phyloP scores from a whole-genome alignment of 2,329 filamentous ascomycete species.

The Fusarium gaditjirri region DNA sequence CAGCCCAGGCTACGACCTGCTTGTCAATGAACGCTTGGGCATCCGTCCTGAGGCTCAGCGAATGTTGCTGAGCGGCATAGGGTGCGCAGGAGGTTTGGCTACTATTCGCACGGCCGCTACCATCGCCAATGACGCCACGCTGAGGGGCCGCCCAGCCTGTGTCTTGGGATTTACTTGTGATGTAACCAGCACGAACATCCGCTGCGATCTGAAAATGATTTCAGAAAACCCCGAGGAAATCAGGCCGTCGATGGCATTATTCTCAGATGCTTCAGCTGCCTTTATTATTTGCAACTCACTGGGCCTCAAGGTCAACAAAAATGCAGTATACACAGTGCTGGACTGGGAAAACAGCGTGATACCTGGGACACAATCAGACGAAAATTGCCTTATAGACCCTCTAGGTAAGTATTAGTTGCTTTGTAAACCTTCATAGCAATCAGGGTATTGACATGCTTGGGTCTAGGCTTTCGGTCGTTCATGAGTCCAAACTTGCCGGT shows the following conservation, averaged over 20 bases:
- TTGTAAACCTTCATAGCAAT: background rate
- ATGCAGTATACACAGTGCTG: background rate
- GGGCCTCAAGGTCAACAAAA: background rate
- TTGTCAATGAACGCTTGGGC: constrained; percentile 3
- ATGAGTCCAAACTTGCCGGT: constrained; percentile 7
- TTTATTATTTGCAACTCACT: constrained; percentile 3
- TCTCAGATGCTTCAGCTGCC: constrained; percentile 2
- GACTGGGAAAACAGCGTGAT: constrained; percentile 6
- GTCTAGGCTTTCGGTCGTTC: constrained; percentile 5
- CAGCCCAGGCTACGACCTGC: background rate
- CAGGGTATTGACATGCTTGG: background rate
- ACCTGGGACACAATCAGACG: background rate
- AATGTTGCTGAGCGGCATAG: constrained; percentile 5
- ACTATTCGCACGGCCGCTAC: constrained; percentile 3
- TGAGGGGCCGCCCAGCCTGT: constrained; percentile 3
- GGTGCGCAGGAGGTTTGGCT: constrained; percentile 4
- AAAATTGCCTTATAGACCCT: background rate
- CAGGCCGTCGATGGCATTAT: constrained; percentile 4
- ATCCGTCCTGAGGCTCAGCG: constrained; percentile 5
- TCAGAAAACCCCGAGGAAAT: background rate
- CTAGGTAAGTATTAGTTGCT: background rate
- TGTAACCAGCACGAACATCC: constrained; percentile 4
- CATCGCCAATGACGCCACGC: constrained; percentile 3
- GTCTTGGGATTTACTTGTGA: constrained; percentile 6
- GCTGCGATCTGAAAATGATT: constrained; percentile 6